Conservation (phyloP, 1,139 yeast species). For the Sugiyamaella xylanicola region DNA sequence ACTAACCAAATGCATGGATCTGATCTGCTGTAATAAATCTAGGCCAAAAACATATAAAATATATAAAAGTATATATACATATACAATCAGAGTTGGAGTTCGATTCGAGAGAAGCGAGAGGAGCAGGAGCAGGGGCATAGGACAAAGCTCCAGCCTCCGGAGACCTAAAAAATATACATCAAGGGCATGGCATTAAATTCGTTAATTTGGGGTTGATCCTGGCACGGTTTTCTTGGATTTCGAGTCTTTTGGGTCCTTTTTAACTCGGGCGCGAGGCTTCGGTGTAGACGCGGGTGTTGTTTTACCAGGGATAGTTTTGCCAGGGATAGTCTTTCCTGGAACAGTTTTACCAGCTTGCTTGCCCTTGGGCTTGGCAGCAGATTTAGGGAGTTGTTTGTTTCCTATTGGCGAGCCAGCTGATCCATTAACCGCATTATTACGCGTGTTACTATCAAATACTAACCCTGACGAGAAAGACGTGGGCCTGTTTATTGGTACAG, state of each 20-base stretch:
- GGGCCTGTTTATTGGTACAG: constrained; percentile 2
- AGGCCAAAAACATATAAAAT: no score
- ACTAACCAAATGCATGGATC: no score
- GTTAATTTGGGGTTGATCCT: constrained; percentile 11
- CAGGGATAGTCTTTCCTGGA: constrained; percentile 19
- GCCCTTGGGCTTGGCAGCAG: constrained; percentile 18
- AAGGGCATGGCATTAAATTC: no score
- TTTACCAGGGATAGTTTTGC: constrained; percentile 15
- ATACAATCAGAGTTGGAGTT: no score
- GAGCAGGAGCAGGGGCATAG: not conserved
- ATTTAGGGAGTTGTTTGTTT: not conserved
- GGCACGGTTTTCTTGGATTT: constrained; percentile 13
- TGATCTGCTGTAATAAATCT: no score
- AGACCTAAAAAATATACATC: no score
- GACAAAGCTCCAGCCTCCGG: not conserved
- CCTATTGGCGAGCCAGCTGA: constrained; percentile 15
- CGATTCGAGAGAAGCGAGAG: not conserved
- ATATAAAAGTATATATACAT: no score
- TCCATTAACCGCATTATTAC: not conserved
- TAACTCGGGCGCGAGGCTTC: constrained; percentile 26
- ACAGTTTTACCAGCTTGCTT: constrained; percentile 20
- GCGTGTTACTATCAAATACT: constrained; percentile 6
- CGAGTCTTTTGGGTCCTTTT: constrained; percentile 19
- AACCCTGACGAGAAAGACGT: constrained; percentile 14
- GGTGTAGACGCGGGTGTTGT: constrained; percentile 19